Evolutionary conservation across 306 rosid genomes (phyloP), one percentile per base, ranked within the genome.

Genomic region (Sicyos edulis): DNA sequence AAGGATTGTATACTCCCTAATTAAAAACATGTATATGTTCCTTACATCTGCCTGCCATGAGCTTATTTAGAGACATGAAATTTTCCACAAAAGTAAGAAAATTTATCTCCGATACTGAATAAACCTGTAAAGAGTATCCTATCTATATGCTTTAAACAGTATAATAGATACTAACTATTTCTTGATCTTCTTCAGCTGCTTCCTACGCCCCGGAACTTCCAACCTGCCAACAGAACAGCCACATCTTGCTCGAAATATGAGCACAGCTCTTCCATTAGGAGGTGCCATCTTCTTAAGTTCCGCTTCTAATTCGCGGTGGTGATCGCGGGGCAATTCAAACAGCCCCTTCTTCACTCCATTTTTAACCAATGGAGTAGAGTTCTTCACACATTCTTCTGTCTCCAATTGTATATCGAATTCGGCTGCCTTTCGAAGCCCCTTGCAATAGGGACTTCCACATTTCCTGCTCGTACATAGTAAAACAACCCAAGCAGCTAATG

Each of bases 271-370:
- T 53, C 97, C 99, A 80, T 95, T 91, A 57, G 75, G 76, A 1
- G 99, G 99, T 9, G 99, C 99, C 89, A 95, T 89, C 92, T 89
- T 95, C 91, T 85, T 91, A n/a, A 95, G 91, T 49, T 95, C 99
- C 10, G 91, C 88, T 78, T 95, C 99, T 58, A 95, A 81, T 55
- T 95, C 99, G 19, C 86, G 82, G 71, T 95, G 97, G 59, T 88
- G 96, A 79, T 95, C 97, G 11, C 91, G 87, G 7, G 91, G 96
- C 76, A 95, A 78, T 53, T 91, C 97, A 16, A 95, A 89, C 5
- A 88, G 85, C 2, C 97, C 96, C 77, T 80, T 87, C 82, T 85
- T 91, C 47, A 87, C 80, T 66, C 79, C 88, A 61, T 86, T 89
- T 34, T 80, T 85, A 0, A 74, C 79, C 71, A 32, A 8, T 12